These are phyloP conservation scores for Ascosphaera apis DNA, from an alignment of 2,329 filamentous ascomycete species.

Conservation along the genomic window DNA sequence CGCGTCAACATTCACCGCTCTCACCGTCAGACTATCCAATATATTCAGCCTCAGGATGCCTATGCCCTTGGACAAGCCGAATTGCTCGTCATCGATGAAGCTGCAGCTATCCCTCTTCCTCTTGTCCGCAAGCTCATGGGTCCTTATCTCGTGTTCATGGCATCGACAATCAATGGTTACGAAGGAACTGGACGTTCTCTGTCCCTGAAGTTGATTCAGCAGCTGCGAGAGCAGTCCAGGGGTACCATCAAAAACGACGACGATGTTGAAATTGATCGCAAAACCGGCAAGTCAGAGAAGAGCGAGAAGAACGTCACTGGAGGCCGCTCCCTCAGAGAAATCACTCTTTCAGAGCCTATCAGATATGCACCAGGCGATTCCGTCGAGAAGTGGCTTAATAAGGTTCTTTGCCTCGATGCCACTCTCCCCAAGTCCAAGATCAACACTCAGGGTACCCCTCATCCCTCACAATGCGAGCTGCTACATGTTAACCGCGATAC, in stretches of 20 bases:
- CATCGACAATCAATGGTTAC: constrained; percentile 96
- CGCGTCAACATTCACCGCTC: constrained; percentile 86
- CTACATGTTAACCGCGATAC: constrained; percentile 91
- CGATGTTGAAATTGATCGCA: constrained; percentile 50
- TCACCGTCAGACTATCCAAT: constrained; percentile 94
- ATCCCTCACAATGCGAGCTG: constrained; percentile 77
- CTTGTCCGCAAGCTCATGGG: constrained; percentile 87
- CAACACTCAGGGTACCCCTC: constrained; percentile 56
- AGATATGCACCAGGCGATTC: constrained; percentile 75
- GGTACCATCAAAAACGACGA: constrained; percentile 32
- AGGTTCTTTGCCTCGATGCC: constrained; percentile 76
- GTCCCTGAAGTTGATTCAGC: constrained; percentile 89
- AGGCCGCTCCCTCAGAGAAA: constrained; percentile 69
- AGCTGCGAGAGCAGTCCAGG: constrained; percentile 78
- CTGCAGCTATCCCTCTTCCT: constrained; percentile 83
- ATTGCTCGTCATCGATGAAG: constrained; percentile 88
- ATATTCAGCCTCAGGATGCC: constrained; percentile 88
- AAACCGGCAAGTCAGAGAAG: constrained; percentile 51
- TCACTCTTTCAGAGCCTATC: constrained; percentile 82
- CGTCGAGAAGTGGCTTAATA: constrained; percentile 94
- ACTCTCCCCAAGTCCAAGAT: constrained; percentile 59
- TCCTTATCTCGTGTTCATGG: constrained; percentile 96
- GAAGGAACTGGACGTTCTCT: constrained; percentile 90
- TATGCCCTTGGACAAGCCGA: constrained; percentile 91
- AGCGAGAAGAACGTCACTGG: constrained; percentile 32